Evolutionary conservation across 208 protist species (phyloP), one percentile per base, ranked within the genome.

Genomic region (Leptomonas pyrrhocoris): DNA sequence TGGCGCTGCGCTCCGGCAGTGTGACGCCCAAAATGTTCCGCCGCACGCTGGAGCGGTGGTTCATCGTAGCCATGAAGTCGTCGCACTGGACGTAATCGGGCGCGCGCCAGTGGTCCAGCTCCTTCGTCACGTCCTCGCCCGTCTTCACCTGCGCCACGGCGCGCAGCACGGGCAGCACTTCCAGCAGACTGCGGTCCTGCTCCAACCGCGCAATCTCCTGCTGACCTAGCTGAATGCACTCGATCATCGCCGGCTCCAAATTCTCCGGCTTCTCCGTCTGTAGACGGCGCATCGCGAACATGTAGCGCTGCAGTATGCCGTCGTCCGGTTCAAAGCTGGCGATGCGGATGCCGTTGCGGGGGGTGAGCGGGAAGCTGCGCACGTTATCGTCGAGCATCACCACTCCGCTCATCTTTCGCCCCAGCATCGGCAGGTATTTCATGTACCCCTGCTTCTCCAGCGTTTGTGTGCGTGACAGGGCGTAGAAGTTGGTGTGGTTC

Each of bases 381-480:
- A 89, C 89, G 64, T 94, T 96, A 73, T 96, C 92, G 64, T 96
- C 92, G 9, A 96, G 28, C 81, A 96, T 92, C 31, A 96, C 76
- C 21, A 86, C 78, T 23, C 72, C 59, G 50, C 75, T 66, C 68
- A 91, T 63, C 23, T 84, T 80, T 0, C 92, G 77, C n/a, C 92
- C 92, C 9, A 92, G 69, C 77, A 96, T 86, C n/a, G 92, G 92
- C 28, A 96, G 55, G 63, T 90, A 96, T 62, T 96, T 96, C 92
- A 96, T 96, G 76, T 92, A 93, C 34, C 76, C 68, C 28, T 86
- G 69, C 40, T 74, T 58, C 68, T 89, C 73, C 59, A 96, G 67
- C 53, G 92, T 94, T 59, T 94, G 92, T 28, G 80, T 82, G n/a
- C 89, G 82, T 18, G 88, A 96, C 18, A 96, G 79, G 31, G 84